These are phyloP conservation scores for Amanita thiersii DNA, from an alignment of 768 basidiomycete species.

Conservation along the genomic window DNA sequence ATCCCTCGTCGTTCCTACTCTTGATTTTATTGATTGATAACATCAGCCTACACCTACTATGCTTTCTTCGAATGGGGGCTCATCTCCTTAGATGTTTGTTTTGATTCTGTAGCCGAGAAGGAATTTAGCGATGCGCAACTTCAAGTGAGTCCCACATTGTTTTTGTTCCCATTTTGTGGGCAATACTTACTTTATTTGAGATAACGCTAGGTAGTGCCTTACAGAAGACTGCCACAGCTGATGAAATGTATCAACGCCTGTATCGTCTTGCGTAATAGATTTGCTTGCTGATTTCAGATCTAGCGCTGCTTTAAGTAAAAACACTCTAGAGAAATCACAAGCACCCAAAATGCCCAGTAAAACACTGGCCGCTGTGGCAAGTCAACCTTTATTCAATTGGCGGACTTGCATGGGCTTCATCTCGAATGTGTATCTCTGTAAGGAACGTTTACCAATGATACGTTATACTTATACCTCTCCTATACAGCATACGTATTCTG, in stretches of 20 bases:
- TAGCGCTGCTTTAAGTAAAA: background rate
- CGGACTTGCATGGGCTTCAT: conserved; percentile 19
- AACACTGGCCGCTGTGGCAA: background rate
- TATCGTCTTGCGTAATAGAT: conserved; percentile 31
- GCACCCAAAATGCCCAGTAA: background rate
- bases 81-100: conserved; percentile 64
- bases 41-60: conserved; percentile 75
- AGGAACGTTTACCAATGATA: conserved; percentile 3
- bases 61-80: conserved; percentile 86
- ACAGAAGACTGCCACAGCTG: conserved; percentile 12
- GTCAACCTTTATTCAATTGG: background rate
- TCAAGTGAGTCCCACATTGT: conserved; percentile 30
- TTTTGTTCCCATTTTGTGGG: background rate
- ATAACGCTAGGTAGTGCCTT: conserved; percentile 12
- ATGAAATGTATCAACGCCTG: conserved; percentile 38
- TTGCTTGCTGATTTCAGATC: conserved; percentile 8
- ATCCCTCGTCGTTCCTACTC: background rate
- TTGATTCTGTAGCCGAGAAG: conserved; percentile 56
- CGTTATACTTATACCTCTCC: conserved; percentile 8
- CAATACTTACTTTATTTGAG: conserved; percentile 7
- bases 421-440: conserved; percentile 51
- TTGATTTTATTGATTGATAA: conserved; percentile 2
- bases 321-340: background rate
- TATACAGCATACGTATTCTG: conserved; percentile 69
- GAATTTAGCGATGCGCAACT: conserved; percentile 51